Conservation (phyloP, 2,329 filamentous ascomycete genomes). For the Pseudogymnoascus sp. region DNA sequence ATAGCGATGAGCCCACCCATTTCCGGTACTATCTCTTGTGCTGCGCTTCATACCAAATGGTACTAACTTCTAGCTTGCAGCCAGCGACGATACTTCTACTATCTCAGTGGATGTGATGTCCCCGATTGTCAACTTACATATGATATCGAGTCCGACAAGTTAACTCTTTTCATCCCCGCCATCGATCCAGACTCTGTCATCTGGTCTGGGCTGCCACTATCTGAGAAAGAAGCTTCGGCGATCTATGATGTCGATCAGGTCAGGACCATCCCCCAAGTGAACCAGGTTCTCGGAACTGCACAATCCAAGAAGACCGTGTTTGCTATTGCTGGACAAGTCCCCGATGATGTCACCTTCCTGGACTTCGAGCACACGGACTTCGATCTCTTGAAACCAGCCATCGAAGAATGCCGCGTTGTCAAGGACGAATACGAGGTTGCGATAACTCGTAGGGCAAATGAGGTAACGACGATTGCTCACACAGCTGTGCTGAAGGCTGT, state of each 20-base stretch:
- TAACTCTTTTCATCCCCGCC: constrained; percentile 86
- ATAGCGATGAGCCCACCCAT: constrained; percentile 74
- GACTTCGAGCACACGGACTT: constrained; percentile 59
- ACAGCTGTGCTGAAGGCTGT: constrained; percentile 53
- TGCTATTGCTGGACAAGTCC: constrained; percentile 71
- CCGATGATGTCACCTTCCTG: constrained; percentile 61
- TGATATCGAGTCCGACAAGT: constrained; percentile 62
- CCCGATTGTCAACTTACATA: constrained; percentile 76
- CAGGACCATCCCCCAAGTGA: constrained; percentile 63
- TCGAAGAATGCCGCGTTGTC: constrained; percentile 59
- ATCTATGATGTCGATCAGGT: constrained; percentile 79
- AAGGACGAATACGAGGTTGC: constrained; percentile 71
- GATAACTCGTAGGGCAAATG: constrained; percentile 63
- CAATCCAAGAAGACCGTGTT: constrained; percentile 49
- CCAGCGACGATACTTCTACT: constrained; percentile 90
- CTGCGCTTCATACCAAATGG: background rate
- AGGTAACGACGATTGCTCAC: constrained; percentile 60
- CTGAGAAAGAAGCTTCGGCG: constrained; percentile 62
- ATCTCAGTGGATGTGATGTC: constrained; percentile 75
- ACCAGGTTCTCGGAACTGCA: constrained; percentile 47
- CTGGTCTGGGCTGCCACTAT: constrained; percentile 84
- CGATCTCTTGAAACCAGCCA: constrained; percentile 47
- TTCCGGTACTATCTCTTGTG: constrained; percentile 53
- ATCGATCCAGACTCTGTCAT: constrained; percentile 83
- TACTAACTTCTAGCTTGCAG: constrained; percentile 34